A percentile compares a stretch with the other conserved stretches of the same genome.
Evolutionary conservation across 768 basidiomycete genomes (phyloP).

Genomic region (Rhodosporidiobolus sp.): DNA sequence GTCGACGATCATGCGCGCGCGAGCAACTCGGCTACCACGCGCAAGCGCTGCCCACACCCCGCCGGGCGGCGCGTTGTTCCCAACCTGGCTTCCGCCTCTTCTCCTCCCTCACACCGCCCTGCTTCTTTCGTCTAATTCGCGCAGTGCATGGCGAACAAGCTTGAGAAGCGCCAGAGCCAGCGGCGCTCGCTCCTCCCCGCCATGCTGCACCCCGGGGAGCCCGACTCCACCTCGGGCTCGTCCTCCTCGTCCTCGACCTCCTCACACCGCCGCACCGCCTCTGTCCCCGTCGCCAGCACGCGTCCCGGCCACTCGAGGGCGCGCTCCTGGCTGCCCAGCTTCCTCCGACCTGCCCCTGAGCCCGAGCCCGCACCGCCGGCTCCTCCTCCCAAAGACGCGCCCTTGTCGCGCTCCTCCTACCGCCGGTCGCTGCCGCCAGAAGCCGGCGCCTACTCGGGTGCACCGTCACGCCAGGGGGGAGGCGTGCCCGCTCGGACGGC

Average conservation of each 20-base stretch:
- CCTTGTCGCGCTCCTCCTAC: background rate
- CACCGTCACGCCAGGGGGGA: background rate
- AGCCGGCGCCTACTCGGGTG: no score
- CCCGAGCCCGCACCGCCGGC: background rate
- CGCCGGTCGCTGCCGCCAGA: background rate
- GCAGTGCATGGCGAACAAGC: background rate
- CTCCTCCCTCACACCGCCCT: background rate
- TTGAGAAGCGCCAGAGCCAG: background rate
- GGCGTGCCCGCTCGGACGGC: background rate
- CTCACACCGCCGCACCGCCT: background rate
- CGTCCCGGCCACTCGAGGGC: background rate
- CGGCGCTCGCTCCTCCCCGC: background rate
- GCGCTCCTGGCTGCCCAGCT: background rate
- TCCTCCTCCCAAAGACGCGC: slow-evolving; percentile 9
- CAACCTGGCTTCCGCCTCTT: no score
- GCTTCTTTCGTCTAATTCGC: background rate
- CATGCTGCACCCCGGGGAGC: background rate
- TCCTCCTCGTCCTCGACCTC: background rate
- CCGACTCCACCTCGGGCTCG: background rate
- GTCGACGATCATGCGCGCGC: no score
- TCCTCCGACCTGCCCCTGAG: background rate
- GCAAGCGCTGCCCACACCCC: no score
- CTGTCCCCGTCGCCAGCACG: background rate
- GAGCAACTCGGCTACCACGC: no score
- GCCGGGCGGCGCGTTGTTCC: no score